These are phyloP conservation scores for Endoconidiophora laricicola DNA, from an alignment of 2,329 filamentous ascomycete genomes.

Conservation along the genomic window DNA sequence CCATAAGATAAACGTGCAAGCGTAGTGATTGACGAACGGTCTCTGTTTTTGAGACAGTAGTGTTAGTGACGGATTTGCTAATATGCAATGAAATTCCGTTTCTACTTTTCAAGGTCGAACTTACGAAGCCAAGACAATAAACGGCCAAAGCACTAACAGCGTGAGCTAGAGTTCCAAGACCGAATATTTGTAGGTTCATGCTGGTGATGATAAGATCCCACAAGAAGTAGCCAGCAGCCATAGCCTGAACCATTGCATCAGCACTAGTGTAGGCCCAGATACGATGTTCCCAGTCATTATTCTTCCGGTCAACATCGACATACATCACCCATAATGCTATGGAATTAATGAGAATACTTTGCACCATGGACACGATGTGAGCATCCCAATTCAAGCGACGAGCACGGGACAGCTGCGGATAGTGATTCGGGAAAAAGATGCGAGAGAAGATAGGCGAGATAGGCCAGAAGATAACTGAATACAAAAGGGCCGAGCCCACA, in stretches of 20 bases:
- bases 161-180: constrained; percentile 60
- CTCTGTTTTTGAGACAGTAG: constrained; percentile 31
- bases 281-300: constrained; percentile 49
- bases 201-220: constrained; percentile 64
- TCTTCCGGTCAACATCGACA: constrained; percentile 47
- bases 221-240: constrained; percentile 68
- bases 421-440: constrained; percentile 44
- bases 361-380: constrained; percentile 69
- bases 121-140: constrained; percentile 64
- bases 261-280: constrained; percentile 65
- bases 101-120: constrained; percentile 20
- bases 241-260: constrained; percentile 54
- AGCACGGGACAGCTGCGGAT: constrained; percentile 46
- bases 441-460: constrained; percentile 52
- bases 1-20: constrained; percentile 67
- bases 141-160: constrained; percentile 57
- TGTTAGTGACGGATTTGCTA: constrained; percentile 2
- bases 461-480: constrained; percentile 49
- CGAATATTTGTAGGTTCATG: constrained; percentile 54
- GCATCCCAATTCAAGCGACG: constrained; percentile 65
- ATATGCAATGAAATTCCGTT: background rate
- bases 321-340: constrained; percentile 61
- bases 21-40: constrained; percentile 75
- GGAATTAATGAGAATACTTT: constrained; percentile 54
- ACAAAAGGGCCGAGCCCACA: constrained; percentile 45